These are phyloP conservation scores for Daldinia sp. DNA, from an alignment of 2,329 filamentous ascomycete species.

Conservation along the genomic window DNA sequence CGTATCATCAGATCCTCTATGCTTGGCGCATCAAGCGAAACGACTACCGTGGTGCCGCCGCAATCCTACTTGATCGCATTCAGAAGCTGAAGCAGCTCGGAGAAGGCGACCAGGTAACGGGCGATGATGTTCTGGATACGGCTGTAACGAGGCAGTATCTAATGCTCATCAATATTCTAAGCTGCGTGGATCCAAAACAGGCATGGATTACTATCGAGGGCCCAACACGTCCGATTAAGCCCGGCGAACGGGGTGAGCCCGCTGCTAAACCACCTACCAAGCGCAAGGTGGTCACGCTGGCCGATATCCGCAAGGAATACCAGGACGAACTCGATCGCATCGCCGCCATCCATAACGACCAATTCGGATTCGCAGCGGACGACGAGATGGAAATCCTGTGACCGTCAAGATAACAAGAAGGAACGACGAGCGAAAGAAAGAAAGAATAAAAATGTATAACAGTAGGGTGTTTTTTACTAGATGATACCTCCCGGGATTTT, in stretches of 20 bases:
- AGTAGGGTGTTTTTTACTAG: conserved; percentile 33
- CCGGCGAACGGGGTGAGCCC: conserved; percentile 41
- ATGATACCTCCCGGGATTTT: conserved; percentile 43
- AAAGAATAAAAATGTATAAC: conserved; percentile 14
- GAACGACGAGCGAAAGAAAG: too few relatives aligned
- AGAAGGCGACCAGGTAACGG: conserved; percentile 63
- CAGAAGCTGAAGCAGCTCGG: conserved; percentile 67
- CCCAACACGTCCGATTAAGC: conserved; percentile 34
- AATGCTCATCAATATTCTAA: conserved; percentile 91
- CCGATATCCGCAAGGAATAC: conserved; percentile 87
- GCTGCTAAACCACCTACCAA: too few relatives aligned
- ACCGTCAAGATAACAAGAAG: conserved; percentile 16
- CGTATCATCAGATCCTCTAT: conserved; percentile 90
- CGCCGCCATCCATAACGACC: conserved; percentile 85
- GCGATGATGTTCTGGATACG: conserved; percentile 67
- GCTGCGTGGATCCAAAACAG: conserved; percentile 80
- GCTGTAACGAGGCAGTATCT: conserved; percentile 79
- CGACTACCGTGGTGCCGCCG: conserved; percentile 83
- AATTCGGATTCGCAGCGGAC: conserved; percentile 77
- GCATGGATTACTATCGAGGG: conserved; percentile 77
- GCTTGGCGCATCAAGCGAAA: conserved; percentile 85
- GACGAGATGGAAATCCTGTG: conserved; percentile 64
- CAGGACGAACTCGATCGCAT: conserved; percentile 89
- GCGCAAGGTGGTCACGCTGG: conserved; percentile 83
- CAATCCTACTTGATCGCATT: conserved; percentile 68